A percentile compares a stretch with the other conserved stretches of the same genome.
Evolutionary conservation across 805 yeast genomes (phyloP).

Genomic region (Starmerella etchellsii): DNA sequence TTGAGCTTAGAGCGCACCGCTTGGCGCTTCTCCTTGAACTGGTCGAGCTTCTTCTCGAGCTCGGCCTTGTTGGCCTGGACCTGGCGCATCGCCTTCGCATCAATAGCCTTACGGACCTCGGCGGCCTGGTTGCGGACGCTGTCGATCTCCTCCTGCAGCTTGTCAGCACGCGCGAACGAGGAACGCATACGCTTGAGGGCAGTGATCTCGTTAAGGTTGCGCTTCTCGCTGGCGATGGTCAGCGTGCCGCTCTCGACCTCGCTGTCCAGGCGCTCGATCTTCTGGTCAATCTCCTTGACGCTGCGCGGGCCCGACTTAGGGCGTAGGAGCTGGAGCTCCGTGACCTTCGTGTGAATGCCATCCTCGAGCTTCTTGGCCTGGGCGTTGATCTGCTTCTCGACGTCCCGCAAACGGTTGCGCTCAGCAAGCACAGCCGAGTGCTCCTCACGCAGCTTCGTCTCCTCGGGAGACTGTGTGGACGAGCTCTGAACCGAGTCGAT

Average conservation of each 20-base stretch:
- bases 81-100: constrained; percentile 46
- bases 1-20: constrained; percentile 56
- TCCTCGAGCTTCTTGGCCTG: constrained; percentile 62
- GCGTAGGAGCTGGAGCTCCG: constrained; percentile 59
- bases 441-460: constrained; percentile 42
- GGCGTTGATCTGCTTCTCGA: constrained; percentile 38
- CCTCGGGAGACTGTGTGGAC: constrained; percentile 23
- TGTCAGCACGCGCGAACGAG: constrained; percentile 61
- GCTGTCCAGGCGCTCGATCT: constrained; percentile 42
- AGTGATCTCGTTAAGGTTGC: constrained; percentile 71
- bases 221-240: constrained; percentile 83
- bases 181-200: constrained; percentile 67
- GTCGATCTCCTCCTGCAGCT: constrained; percentile 67
- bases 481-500: constrained; percentile 19
- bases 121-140: constrained; percentile 62
- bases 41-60: constrained; percentile 55
- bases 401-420: constrained; percentile 29
- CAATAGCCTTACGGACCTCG: constrained; percentile 57
- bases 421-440: constrained; percentile 35
- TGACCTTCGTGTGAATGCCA: constrained; percentile 57
- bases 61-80: constrained; percentile 55
- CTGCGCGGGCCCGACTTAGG: constrained; percentile 51
- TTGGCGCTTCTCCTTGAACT: constrained; percentile 50
- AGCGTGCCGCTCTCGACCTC: constrained; percentile 65
- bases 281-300: constrained; percentile 29